Evolutionary conservation across 805 yeast genomes (phyloP).

Genomic region (Yamadazyma philogaea): DNA sequence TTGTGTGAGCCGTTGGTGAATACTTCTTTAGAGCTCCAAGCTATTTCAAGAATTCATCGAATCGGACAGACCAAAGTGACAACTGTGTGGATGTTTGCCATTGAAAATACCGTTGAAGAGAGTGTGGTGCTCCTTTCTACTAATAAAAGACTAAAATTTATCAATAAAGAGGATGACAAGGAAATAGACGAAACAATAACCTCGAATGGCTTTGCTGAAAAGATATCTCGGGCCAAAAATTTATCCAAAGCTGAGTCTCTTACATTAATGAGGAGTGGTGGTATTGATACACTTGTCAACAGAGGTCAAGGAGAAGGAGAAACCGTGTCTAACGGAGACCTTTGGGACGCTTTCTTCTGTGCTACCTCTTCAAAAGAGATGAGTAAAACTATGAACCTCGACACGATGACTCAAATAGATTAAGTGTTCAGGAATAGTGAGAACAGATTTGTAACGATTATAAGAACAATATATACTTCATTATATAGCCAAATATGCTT

Average conservation of each 20-base stretch:
- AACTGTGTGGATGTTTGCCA: constrained; percentile 88
- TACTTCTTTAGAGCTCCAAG: constrained; percentile 84
- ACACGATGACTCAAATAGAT: constrained; percentile 10
- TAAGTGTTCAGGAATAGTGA: background rate
- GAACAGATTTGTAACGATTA: background rate
- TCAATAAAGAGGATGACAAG: constrained; percentile 14
- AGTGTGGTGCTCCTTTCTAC: constrained; percentile 71
- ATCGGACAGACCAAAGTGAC: constrained; percentile 85
- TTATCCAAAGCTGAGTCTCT: constrained; percentile 47
- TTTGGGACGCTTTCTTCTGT: constrained; percentile 61
- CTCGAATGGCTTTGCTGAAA: constrained; percentile 10
- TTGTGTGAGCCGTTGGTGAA: constrained; percentile 91
- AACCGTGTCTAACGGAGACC: constrained; percentile 52
- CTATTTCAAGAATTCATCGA: constrained; percentile 86
- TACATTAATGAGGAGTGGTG: constrained; percentile 50
- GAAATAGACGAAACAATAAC: constrained; percentile 13
- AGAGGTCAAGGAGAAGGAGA: constrained; percentile 51
- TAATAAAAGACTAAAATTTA: constrained; percentile 50
- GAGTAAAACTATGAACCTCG: constrained; percentile 16
- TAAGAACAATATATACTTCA: background rate
- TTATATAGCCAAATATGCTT: constrained; percentile 52
- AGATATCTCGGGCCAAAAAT: constrained; percentile 15
- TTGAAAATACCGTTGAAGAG: constrained; percentile 84
- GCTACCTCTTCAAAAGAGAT: constrained; percentile 16
- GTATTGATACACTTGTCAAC: constrained; percentile 47